Conservation (phyloP, 2,329 filamentous ascomycete genomes). For the Biscogniauxia marginata region DNA sequence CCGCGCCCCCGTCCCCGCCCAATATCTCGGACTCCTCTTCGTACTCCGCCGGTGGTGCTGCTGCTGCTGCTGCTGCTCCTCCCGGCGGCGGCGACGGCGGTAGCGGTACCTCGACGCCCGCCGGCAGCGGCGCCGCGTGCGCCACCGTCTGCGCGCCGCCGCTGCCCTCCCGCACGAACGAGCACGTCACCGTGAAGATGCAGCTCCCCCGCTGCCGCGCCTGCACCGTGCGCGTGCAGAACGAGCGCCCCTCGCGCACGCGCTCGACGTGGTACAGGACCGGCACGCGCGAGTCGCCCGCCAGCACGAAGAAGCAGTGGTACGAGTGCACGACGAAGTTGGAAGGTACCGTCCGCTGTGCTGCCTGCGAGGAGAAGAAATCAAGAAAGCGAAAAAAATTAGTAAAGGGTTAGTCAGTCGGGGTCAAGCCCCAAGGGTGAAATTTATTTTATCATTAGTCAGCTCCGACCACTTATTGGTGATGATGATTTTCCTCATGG, state of each 20-base stretch:
- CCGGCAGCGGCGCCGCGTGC: conserved; percentile 64
- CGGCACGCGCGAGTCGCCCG: conserved; percentile 79
- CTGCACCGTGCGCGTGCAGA: conserved; percentile 92
- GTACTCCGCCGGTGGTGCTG: conserved; percentile 38
- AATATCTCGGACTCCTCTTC: conserved; percentile 49
- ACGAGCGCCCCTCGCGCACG: conserved; percentile 85
- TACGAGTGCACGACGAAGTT: conserved; percentile 89
- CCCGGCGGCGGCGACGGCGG: no score
- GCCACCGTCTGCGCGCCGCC: conserved; percentile 53
- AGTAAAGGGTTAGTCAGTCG: background rate
- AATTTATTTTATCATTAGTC: no score
- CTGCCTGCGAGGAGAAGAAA: conserved; percentile 52
- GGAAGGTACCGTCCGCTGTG: conserved; percentile 78
- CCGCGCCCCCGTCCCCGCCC: conserved; percentile 14
- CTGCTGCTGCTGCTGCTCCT: no score
- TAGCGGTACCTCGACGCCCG: conserved; percentile 37
- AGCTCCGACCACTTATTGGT: background rate
- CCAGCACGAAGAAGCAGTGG: conserved; percentile 98
- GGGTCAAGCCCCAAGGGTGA: no score
- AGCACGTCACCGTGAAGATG: conserved; percentile 95
- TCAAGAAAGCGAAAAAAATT: background rate
- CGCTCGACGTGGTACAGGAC: conserved; percentile 94
- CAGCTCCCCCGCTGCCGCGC: conserved; percentile 82
- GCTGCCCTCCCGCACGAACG: conserved; percentile 70
- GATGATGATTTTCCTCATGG: no score